Conservation (phyloP, 1,139 yeast genomes). For the Suhomyces bokatorum region DNA sequence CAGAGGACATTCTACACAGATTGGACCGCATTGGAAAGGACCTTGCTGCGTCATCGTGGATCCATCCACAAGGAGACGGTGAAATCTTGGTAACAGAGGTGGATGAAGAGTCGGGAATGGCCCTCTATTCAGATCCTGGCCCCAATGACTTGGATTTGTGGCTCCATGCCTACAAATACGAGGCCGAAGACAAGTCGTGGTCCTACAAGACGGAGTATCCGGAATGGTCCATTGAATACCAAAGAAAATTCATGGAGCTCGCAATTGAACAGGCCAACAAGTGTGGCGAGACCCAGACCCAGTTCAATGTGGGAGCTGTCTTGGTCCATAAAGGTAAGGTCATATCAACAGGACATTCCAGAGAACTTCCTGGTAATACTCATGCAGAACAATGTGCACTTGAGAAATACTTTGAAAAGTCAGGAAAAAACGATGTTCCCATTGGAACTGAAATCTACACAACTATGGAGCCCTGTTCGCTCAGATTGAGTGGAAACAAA, state of each 20-base stretch:
- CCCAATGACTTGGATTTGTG: slow-evolving; percentile 82
- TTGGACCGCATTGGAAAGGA: slow-evolving; percentile 71
- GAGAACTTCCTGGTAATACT: slow-evolving; percentile 93
- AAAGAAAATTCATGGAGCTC: slow-evolving; percentile 53
- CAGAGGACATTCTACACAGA: slow-evolving; percentile 42
- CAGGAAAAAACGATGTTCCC: slow-evolving; percentile 55
- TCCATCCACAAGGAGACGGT: slow-evolving; percentile 57
- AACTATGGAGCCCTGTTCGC: slow-evolving; percentile 97
- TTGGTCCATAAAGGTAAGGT: slow-evolving; percentile 67
- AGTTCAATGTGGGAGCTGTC: slow-evolving; percentile 93
- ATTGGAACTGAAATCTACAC: slow-evolving; percentile 82
- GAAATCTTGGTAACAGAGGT: slow-evolving; percentile 56
- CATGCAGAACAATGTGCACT: slow-evolving; percentile 98
- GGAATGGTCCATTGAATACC: slow-evolving; percentile 76
- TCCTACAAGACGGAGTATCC: slow-evolving; percentile 78
- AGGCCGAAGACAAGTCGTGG: slow-evolving; percentile 63
- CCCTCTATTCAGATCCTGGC: slow-evolving; percentile 83
- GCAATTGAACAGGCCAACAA: slow-evolving; percentile 79
- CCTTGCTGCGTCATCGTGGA: slow-evolving; percentile 67
- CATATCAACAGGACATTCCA: slow-evolving; percentile 77
- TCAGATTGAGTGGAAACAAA: slow-evolving; percentile 81
- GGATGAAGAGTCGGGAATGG: slow-evolving; percentile 72
- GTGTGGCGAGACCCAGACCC: slow-evolving; percentile 82
- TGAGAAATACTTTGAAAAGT: slow-evolving; percentile 58
- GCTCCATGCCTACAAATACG: slow-evolving; percentile 85